Evolutionary conservation across 805 yeast genomes (phyloP), one percentile per base, ranked within the genome.

Genomic region (Wickerhamomyces canadensis): DNA sequence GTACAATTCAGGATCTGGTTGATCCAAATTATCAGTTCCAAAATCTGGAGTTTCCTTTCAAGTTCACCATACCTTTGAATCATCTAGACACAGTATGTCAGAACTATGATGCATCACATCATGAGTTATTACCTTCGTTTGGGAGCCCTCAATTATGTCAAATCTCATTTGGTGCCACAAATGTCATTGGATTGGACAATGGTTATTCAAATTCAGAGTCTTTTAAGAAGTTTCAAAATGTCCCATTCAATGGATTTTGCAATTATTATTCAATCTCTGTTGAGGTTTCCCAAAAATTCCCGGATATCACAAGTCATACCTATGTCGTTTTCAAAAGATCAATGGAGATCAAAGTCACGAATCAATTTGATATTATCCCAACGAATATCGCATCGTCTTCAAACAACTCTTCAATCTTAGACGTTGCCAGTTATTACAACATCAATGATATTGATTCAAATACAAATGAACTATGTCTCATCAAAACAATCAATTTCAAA

Each of bases 71-170:
- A 5, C 53, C 53, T 1, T 19, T 14, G 8, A 22, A 30, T 8
- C 48, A 47, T 23, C 19, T 49, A 12, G 51, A 49, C 9, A 41
- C 44, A 30, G 41, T 41, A 3, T 46, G 47, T 31, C 36, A 27
- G 15, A 27, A 32, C 15, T 32, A 17, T 6, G n/a, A n/a, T n/a
- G n/a, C n/a, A n/a, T 25, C 33, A 12, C 51, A 47, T 36, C 25
- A 43, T 25, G 10, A 10, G 1, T 25, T 49, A 18, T 15, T 40
- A 3, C 53, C 53, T 2, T 32, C 47, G 2, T 46, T 40, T 24
- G 54, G 51, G 2, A 38, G 44, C 14, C 51, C 51, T 1, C 43
- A 44, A 22, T 33, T 43, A 7, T 48, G 48, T 25, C 43, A 44
- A 4, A 27, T 42, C 11, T n/a, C 45, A 1, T 50, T 48, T 37